Evolutionary conservation across 441 rosid genomes (phyloP).

Genomic region (Daphne laureola): DNA sequence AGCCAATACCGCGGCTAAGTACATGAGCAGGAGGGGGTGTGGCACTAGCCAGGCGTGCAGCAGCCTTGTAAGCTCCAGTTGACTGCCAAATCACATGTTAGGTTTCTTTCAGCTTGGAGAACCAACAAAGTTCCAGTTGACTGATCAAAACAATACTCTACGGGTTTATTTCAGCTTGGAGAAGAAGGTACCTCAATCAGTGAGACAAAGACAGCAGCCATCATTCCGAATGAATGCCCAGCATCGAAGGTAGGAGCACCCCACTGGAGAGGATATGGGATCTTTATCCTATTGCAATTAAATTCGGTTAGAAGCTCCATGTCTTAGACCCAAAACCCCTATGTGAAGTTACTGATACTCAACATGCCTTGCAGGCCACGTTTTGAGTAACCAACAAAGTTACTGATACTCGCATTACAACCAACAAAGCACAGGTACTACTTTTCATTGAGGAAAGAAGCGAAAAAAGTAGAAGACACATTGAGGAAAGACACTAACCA

Average conservation of each 20-base stretch:
- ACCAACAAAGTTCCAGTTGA: conserved; percentile 98
- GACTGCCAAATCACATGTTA: conserved; percentile 46
- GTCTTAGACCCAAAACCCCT: not conserved
- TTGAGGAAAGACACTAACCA: too few relatives aligned
- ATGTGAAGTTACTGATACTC: too few relatives aligned
- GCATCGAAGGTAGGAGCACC: conserved; percentile 99
- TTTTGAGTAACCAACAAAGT: too few relatives aligned
- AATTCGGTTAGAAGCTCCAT: conserved; percentile 1
- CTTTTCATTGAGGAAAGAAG: conserved; percentile 5
- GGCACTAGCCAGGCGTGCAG: conserved; percentile 94
- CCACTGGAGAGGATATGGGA: conserved; percentile 99
- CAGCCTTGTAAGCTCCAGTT: conserved; percentile 97
- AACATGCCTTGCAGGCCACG: too few relatives aligned
- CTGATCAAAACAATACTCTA: conserved; percentile 20
- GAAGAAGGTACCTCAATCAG: conserved; percentile 62
- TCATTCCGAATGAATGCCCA: conserved; percentile 98
- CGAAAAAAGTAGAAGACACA: too few relatives aligned
- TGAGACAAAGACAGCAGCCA: conserved; percentile 95
- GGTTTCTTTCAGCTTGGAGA: conserved; percentile 4
- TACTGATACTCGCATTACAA: too few relatives aligned
- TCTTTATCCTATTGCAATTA: conserved; percentile 59
- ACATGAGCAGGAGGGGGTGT: conserved; percentile 99
- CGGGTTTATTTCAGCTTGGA: conserved; percentile 5
- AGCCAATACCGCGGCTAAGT: conserved; percentile 99
- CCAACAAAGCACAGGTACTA: not conserved